These are phyloP conservation scores for Solanum rostratum DNA, from an alignment of 257 asterid genomes.

Conservation along the genomic window DNA sequence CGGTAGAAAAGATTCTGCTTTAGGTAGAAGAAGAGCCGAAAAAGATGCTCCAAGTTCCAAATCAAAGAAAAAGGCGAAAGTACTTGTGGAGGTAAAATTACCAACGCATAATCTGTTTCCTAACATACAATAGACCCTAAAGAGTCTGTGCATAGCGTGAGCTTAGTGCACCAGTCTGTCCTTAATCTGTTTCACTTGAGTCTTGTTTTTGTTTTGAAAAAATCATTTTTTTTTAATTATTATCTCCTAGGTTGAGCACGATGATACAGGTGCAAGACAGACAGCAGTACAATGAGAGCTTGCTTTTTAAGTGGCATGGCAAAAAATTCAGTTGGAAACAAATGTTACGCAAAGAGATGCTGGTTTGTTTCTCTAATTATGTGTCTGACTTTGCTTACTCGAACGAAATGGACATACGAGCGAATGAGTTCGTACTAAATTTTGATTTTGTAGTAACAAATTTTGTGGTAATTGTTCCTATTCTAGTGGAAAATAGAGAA, in stretches of 20 bases:
- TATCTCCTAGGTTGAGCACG: conserved; percentile 60
- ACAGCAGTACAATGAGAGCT: conserved; percentile 26
- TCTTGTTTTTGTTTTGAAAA: not conserved
- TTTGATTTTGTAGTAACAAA: too few species aligned
- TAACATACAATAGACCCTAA: not conserved
- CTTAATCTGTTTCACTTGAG: not conserved
- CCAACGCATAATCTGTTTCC: not conserved
- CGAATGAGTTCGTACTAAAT: not conserved
- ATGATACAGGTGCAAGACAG: conserved; percentile 43
- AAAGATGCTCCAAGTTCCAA: conserved; percentile 39
- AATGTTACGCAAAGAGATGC: not conserved
- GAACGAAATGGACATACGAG: not conserved
- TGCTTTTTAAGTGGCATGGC: not conserved
- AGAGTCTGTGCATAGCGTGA: not conserved
- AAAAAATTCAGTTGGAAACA: not conserved
- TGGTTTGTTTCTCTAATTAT: not conserved
- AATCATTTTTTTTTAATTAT: not conserved
- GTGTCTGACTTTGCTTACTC: not conserved
- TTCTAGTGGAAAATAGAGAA: not conserved
- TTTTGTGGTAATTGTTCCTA: not conserved
- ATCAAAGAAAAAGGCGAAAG: conserved; percentile 55
- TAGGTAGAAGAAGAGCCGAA: conserved; percentile 26
- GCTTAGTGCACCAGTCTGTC: not conserved
- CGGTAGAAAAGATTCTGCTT: conserved; percentile 26
- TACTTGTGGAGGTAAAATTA: conserved; percentile 57